phyloP scores from a whole-genome alignment of 345 rosid genomes.

The Brassica carinata region DNA sequence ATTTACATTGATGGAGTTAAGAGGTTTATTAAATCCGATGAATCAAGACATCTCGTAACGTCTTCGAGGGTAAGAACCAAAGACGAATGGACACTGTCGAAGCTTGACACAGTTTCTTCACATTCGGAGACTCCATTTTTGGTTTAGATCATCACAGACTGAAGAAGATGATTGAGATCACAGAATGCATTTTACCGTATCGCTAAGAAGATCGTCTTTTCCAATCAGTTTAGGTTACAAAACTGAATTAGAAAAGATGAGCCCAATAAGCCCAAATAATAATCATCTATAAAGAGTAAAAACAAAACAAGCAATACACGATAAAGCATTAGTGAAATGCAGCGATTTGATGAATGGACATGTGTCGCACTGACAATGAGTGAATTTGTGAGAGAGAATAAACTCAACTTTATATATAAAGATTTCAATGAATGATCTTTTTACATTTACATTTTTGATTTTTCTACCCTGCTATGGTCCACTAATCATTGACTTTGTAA shows the following conservation, averaged over 20 bases:
- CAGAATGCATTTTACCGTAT: too few relatives aligned
- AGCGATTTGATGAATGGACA: too few relatives aligned
- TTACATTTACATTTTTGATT: background rate
- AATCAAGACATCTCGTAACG: background rate
- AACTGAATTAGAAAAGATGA: too few relatives aligned
- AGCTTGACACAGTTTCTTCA: background rate
- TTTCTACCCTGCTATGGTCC: background rate
- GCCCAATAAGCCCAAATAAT: background rate
- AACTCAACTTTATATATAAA: too few relatives aligned
- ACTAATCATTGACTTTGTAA: constrained; percentile 10
- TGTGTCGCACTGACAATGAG: too few relatives aligned
- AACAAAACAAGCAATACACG: too few relatives aligned
- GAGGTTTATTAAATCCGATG: background rate
- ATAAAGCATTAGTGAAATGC: too few relatives aligned
- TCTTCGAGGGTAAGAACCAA: background rate
- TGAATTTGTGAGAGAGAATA: too few relatives aligned
- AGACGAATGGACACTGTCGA: background rate
- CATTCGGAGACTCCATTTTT: background rate
- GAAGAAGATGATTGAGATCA: background rate
- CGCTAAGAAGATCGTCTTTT: background rate
- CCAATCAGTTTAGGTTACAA: background rate
- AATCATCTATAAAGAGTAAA: background rate
- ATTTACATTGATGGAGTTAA: background rate
- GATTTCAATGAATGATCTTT: too few relatives aligned
- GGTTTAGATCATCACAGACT: background rate